A percentile compares a stretch with the other conserved stretches of the same genome.
phyloP scores from a whole-genome alignment of 2,329 filamentous ascomycete genomes.

The Microdochium nivale region DNA sequence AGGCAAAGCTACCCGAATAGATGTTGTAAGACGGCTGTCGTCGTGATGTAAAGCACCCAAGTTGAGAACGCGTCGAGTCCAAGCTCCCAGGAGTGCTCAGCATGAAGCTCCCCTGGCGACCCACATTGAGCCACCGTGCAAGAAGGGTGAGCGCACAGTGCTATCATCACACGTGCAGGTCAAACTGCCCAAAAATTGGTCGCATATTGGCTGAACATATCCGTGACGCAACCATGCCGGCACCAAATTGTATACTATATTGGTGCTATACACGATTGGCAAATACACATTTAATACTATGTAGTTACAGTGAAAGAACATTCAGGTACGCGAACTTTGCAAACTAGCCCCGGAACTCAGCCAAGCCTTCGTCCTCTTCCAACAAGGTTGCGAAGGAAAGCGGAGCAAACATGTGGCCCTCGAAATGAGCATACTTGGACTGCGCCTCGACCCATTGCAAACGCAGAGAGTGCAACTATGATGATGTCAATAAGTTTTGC shows the following conservation, averaged over 20 bases:
- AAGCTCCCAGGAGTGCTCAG: not conserved
- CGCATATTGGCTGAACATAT: too few relatives aligned
- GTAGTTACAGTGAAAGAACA: not conserved
- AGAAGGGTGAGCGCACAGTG: too few relatives aligned
- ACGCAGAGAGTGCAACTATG: constrained; percentile 59
- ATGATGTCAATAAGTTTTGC: constrained; percentile 7
- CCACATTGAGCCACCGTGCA: not conserved
- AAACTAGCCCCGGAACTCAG: constrained; percentile 24
- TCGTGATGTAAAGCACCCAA: not conserved
- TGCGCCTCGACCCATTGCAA: constrained; percentile 81
- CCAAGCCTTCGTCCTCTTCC: constrained; percentile 53
- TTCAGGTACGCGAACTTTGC: not conserved
- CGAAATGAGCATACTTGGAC: constrained; percentile 78
- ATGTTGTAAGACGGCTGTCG: not conserved
- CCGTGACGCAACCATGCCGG: too few relatives aligned
- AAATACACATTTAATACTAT: not conserved
- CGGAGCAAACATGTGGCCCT: constrained; percentile 67
- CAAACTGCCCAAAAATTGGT: too few relatives aligned
- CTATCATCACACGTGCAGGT: too few relatives aligned
- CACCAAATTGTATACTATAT: too few relatives aligned
- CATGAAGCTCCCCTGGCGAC: not conserved
- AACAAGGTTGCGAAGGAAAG: constrained; percentile 68
- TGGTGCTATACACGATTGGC: too few relatives aligned
- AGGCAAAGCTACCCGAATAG: not conserved
- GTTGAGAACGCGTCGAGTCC: not conserved